A percentile compares a stretch with the other conserved stretches of the same genome.
phyloP scores from a whole-genome alignment of 768 basidiomycete species.

The Strobilomyces dryophilus region DNA sequence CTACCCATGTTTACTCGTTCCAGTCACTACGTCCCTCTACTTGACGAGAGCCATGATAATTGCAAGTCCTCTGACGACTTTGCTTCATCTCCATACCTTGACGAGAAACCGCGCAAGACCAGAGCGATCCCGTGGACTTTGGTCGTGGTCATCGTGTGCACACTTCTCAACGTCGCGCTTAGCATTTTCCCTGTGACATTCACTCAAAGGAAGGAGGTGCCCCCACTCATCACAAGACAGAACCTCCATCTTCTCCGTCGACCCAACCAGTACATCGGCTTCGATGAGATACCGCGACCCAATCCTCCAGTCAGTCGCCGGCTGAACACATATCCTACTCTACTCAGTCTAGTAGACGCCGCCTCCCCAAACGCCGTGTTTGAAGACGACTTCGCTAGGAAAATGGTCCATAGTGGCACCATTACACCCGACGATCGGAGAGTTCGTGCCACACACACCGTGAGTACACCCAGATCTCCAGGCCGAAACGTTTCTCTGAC shows the following conservation, averaged over 20 bases:
- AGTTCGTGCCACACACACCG: conserved; percentile 5
- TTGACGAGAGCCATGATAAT: background rate
- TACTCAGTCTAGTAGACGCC: conserved; percentile 10
- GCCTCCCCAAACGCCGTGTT: conserved; percentile 6
- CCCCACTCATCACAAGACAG: conserved; percentile 2
- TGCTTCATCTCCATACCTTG: background rate
- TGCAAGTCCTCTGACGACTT: conserved; percentile 1
- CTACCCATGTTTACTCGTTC: conserved; percentile 5
- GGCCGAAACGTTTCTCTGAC: background rate
- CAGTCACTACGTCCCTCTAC: conserved; percentile 1
- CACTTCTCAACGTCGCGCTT: conserved; percentile 5
- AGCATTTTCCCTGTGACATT: background rate
- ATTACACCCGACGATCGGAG: conserved; percentile 8
- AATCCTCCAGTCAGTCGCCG: background rate
- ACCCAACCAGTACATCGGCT: conserved; percentile 11
- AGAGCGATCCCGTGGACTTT: conserved; percentile 7
- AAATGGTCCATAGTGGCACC: conserved; percentile 8
- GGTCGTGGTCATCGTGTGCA: conserved; percentile 2
- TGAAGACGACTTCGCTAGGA: conserved; percentile 1
- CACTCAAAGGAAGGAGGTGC: background rate
- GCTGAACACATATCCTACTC: conserved; percentile 4
- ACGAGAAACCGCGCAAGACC: background rate
- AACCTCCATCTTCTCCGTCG: conserved; percentile 6
- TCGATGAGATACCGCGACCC: conserved; percentile 6
- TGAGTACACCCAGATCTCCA: background rate